A percentile compares a stretch with the other conserved stretches of the same genome.
phyloP scores from a whole-genome alignment of 2,329 filamentous ascomycete species.

The Raffaelea arxii region DNA sequence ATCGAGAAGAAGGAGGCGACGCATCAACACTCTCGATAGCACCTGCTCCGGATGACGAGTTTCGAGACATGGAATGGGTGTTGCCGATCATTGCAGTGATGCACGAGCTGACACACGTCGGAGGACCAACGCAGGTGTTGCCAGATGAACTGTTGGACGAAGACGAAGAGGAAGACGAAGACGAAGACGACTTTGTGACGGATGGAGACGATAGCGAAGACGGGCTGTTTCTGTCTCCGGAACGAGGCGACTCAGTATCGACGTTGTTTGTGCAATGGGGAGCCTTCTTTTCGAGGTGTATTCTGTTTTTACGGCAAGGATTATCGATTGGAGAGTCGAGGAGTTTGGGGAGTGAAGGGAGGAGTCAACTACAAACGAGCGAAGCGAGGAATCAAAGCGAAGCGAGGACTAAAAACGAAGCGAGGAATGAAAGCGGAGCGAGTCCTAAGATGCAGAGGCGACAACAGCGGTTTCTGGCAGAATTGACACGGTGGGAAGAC shows the following conservation, averaged over 20 bases:
- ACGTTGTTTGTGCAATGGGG: background rate
- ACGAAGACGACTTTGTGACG: background rate
- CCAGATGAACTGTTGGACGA: background rate
- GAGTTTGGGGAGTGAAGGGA: background rate
- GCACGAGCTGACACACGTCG: background rate
- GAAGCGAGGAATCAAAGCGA: no score
- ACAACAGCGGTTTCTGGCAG: background rate
- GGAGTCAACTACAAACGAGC: no score
- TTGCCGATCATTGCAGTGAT: background rate
- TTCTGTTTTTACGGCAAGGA: background rate
- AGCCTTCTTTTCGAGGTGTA: background rate
- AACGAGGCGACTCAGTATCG: no score
- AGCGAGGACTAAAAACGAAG: no score
- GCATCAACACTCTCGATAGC: no score
- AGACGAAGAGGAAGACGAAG: background rate
- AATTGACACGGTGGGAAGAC: background rate
- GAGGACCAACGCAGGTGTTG: background rate
- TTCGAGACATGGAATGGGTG: background rate
- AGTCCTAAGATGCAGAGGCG: background rate
- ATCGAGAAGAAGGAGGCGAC: no score
- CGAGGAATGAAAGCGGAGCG: no score
- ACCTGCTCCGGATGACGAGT: background rate
- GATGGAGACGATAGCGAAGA: no score
- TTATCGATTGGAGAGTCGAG: background rate
- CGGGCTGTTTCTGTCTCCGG: no score